Evolutionary conservation across 805 yeast species (phyloP), one percentile per base, ranked within the genome.

Genomic region (Schwanniomyces yamadae): DNA sequence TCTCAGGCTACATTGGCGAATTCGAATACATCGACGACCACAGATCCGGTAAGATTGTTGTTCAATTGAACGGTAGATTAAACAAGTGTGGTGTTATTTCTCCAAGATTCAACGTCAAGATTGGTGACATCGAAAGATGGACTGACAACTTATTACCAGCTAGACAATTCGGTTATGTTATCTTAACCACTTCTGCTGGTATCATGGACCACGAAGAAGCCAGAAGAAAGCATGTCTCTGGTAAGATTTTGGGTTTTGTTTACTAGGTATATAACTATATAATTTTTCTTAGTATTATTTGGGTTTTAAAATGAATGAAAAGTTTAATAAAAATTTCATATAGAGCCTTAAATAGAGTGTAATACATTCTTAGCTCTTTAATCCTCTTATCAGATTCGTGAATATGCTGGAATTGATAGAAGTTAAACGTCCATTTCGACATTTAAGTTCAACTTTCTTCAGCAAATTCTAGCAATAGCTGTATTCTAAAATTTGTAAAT

Each of bases 171-270:
- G 98, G 98, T 77, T 89, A 74, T 82, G 90, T 90, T 63, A 86
- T 90, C 73, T 82, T 90, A 69, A 91, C 98, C 75, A 90, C 98
- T 60, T 91, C 98, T 61, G 96, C 97, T 60, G 98, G 98, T 77
- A 90, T 90, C 61, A 88, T 90, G 95, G 97, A 91, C 80, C 98
- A 90, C 78, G 97, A 91, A 81, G 97, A 91, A 80, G 98, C 98
- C 64, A 87, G 95, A 83, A 85, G 97, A 83, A 91, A 91, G 85
- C 97, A 90, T 78, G 97, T 90, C 58, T 88, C 97, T 59, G 98
- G 98, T 73, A 90, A 90, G 82, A 86, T 90, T 74, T 84, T 90
- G 66, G 98, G 98, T 66, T 90, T 88, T 78, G 96, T 90, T 52
- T 90, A 90, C 84, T 90, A 86, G 44, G 24, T 7, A 10, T 21